Evolutionary conservation across 2,329 filamentous ascomycete species (phyloP).

Genomic region (Pyrenophora teres): DNA sequence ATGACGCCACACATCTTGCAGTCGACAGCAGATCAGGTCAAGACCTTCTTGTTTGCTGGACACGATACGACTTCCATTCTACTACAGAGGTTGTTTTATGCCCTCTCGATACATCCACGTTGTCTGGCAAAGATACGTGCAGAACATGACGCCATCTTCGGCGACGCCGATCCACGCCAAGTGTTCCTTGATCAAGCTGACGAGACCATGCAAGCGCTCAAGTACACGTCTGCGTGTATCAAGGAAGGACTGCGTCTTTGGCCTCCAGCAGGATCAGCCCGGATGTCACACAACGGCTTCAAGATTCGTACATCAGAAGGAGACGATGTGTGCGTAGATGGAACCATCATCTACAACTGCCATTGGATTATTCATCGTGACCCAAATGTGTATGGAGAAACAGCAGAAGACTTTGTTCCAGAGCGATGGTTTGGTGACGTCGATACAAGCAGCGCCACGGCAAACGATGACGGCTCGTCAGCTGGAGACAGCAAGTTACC

Average conservation of each 20-base stretch:
- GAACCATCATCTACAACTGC: constrained; percentile 52
- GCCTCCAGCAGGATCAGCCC: constrained; percentile 55
- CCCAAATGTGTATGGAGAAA: constrained; percentile 39
- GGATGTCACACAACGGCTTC: constrained; percentile 48
- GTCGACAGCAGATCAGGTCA: constrained; percentile 47
- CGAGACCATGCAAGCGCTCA: constrained; percentile 55
- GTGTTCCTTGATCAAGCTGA: constrained; percentile 51
- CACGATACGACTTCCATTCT: constrained; percentile 53
- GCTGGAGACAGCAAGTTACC: constrained; percentile 35
- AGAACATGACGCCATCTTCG: constrained; percentile 61
- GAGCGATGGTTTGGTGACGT: constrained; percentile 48
- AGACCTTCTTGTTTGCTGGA: constrained; percentile 54
- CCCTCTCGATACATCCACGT: constrained; percentile 37
- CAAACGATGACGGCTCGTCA: constrained; percentile 18
- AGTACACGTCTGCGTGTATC: constrained; percentile 59
- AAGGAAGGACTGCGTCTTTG: constrained; percentile 61
- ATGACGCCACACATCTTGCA: constrained; percentile 46
- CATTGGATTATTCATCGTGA: constrained; percentile 49
- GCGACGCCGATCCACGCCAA: constrained; percentile 48
- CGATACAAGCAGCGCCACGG: constrained; percentile 26
- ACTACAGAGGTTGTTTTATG: constrained; percentile 40
- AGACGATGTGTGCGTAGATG: constrained; percentile 51
- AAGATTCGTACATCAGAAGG: constrained; percentile 50
- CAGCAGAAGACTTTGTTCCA: constrained; percentile 39
- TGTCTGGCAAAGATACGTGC: constrained; percentile 43